A percentile compares a stretch with the other conserved stretches of the same genome.
Conservation (phyloP, 768 basidiomycete species). For the Melanogaster broomeanus region DNA sequence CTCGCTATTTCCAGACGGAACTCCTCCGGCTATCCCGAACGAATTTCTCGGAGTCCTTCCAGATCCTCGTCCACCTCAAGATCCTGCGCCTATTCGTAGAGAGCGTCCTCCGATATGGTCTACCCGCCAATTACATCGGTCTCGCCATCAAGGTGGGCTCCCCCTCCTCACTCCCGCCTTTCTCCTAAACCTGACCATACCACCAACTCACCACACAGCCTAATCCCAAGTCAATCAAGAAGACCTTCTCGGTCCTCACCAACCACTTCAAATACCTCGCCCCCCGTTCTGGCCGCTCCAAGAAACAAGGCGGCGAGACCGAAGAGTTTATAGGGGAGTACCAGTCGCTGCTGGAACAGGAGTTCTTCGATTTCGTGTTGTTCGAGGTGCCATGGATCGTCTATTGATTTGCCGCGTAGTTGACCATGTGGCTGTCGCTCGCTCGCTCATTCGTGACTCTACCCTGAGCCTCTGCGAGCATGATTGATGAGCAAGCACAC, state of each 20-base stretch:
- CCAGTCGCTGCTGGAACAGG: conserved; percentile 90
- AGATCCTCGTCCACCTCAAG: conserved; percentile 92
- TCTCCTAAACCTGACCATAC: conserved; percentile 2
- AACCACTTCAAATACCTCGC: conserved; percentile 80
- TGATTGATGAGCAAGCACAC: background rate
- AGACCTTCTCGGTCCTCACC: conserved; percentile 71
- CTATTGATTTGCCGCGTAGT: conserved; percentile 39
- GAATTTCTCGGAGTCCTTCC: conserved; percentile 96
- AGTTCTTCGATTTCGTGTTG: conserved; percentile 93
- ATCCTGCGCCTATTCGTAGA: conserved; percentile 90
- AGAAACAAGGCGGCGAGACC: conserved; percentile 37
- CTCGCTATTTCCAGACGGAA: conserved; percentile 66
- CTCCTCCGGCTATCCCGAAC: conserved; percentile 87
- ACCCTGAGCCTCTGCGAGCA: background rate
- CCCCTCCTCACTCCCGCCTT: background rate
- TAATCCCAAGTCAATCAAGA: conserved; percentile 81
- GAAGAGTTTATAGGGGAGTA: conserved; percentile 90
- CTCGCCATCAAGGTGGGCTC: conserved; percentile 71
- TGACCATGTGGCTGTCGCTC: background rate
- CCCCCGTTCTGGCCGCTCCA: conserved; percentile 58
- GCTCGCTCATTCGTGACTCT: background rate
- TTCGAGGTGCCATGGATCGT: conserved; percentile 93
- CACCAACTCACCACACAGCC: conserved; percentile 51
- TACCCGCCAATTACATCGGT: conserved; percentile 89
- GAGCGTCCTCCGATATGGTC: conserved; percentile 92